Percentiles rank a stretch among this genome's conserved stretches.
phyloP scores from a whole-genome alignment of 768 basidiomycete genomes.

The Coprinopsis marcescibilis region DNA sequence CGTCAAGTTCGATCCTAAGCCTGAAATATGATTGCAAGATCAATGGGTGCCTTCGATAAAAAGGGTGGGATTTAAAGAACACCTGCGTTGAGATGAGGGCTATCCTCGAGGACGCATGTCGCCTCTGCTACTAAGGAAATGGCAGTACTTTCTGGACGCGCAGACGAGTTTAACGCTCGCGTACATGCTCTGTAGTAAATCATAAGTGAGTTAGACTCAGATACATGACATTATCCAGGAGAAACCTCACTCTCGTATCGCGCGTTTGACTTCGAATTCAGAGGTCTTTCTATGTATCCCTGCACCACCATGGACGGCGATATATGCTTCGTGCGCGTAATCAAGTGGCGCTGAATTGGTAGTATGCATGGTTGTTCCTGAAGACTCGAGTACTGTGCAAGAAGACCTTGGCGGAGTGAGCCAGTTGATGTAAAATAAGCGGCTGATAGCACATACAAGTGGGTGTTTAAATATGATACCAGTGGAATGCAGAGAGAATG shows the following conservation, averaged over 20 bases:
- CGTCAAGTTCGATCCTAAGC: constrained; percentile 76
- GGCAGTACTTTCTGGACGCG: constrained; percentile 15
- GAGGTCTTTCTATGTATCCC: constrained; percentile 48
- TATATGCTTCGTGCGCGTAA: constrained; percentile 25
- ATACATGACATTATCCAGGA: too few relatives aligned
- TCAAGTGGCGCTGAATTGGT: constrained; percentile 6
- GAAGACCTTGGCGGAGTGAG: too few relatives aligned
- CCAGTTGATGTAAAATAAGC: too few relatives aligned
- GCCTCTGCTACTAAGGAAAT: constrained; percentile 47
- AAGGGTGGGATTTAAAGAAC: too few relatives aligned
- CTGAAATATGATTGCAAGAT: constrained; percentile 25
- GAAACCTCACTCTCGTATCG: constrained; percentile 54
- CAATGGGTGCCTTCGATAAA: too few relatives aligned
- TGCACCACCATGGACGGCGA: constrained; percentile 77
- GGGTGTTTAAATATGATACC: too few relatives aligned
- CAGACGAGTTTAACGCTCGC: constrained; percentile 21
- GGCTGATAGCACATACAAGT: too few relatives aligned
- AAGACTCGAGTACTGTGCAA: too few relatives aligned
- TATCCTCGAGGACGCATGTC: constrained; percentile 58
- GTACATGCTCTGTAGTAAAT: constrained; percentile 43
- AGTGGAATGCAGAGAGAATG: too few relatives aligned
- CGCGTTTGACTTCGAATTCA: constrained; percentile 49
- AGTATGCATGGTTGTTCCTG: constrained; percentile 2
- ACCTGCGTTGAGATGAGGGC: constrained; percentile 70
- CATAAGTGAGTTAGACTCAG: neutral